Base-by-base conservation (phyloP, 164 flowering plant species). In the Cinnamomum micranthum region DNA sequence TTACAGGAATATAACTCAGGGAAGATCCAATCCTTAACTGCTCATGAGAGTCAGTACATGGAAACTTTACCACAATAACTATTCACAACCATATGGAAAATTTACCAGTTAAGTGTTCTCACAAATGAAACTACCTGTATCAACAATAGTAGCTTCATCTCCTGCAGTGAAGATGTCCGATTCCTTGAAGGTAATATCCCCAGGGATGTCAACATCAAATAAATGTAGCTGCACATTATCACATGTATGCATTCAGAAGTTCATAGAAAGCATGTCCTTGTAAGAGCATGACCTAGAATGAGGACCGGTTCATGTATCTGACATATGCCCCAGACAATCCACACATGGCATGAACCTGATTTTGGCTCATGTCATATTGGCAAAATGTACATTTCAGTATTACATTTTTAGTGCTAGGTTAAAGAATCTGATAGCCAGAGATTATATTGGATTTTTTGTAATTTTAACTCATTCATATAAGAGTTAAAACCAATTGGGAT, bases 131-230 rank as follows among this genome's bases (percentile, higher is more conserved):
- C 33, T 41, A 85, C 87, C 87, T 75, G 87, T 86, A 65, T 85
- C 85, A 2, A 83, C 79, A 67, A 86, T 60, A 5, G 87, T 82
- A 67, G 84, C 84, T 31, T 73, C 41, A 5, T 82, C 81, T 58
- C 89, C 87, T 28, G 85, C 85, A 33, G 84, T 22, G 31, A 85
- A 47, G 27, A 78, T 77, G 6, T 83, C 80, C 27, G 89, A 86
- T 77, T 86, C 87, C 79, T 69, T 82, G 69, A 85, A 85, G n/a
- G 78, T 65, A 51, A 82, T 77, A 23, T 85, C 79, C n/a, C 89
- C 85, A 0, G 86, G 83, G 24, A 85, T 73, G 69, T 83, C 69
- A 62, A 83, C 67, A 52, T 83, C 89, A 78, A 86, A 86, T 66
- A 86, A 68, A 78, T 86, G 89, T 9, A 86, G 41, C 89, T 83